phyloP scores from a whole-genome alignment of 345 rosid species.

The Eucalyptus marginata region DNA sequence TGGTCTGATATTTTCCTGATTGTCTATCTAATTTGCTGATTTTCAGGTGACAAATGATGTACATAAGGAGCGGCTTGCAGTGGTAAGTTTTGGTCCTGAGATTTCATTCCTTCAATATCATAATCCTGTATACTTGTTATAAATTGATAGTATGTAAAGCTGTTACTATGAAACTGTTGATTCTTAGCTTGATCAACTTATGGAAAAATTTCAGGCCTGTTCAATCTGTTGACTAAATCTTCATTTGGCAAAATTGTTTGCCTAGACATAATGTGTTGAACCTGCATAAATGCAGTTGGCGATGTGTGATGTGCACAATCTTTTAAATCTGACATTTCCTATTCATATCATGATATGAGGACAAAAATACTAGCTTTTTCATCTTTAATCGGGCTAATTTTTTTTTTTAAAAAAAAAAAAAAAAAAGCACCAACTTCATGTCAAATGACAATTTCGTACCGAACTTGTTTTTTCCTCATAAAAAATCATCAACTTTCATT shows the following conservation, averaged over 20 bases:
- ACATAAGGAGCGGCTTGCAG: slow-evolving; percentile 87
- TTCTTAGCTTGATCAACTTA: neutral
- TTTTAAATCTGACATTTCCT: neutral
- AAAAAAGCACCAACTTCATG: too few species aligned
- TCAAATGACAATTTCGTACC: too few species aligned
- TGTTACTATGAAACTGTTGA: neutral
- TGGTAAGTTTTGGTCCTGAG: slow-evolving; percentile 30
- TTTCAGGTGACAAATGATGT: slow-evolving; percentile 63
- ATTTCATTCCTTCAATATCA: neutral
- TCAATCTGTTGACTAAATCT: neutral
- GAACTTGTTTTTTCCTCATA: too few species aligned
- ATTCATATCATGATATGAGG: neutral
- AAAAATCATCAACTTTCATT: too few species aligned
- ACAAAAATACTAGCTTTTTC: neutral
- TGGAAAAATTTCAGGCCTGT: neutral
- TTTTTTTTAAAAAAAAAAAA: too few species aligned
- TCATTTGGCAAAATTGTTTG: neutral
- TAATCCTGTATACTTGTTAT: neutral
- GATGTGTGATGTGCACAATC: neutral
- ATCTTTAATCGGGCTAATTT: neutral
- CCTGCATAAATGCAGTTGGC: neutral
- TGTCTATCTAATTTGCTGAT: neutral
- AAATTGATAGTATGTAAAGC: neutral
- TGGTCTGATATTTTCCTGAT: neutral
- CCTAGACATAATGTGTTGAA: neutral